A percentile compares a stretch with the other conserved stretches of the same genome.
These are phyloP conservation scores for Pseudodiploospora longispora DNA, from an alignment of 2,329 filamentous ascomycete species.

Conservation along the genomic window DNA sequence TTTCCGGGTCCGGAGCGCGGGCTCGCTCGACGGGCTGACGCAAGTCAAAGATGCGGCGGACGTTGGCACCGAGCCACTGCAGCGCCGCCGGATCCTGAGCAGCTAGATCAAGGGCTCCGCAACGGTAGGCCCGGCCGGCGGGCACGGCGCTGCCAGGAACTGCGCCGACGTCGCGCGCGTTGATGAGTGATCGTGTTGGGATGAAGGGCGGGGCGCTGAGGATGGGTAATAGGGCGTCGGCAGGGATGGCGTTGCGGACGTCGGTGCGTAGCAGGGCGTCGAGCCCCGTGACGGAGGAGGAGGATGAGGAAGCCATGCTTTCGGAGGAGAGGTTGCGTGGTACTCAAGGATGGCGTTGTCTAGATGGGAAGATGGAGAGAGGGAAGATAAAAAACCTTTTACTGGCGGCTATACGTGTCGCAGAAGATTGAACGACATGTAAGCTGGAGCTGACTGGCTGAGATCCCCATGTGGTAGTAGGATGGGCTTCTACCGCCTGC, in stretches of 20 bases:
- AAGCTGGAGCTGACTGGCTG: too few species aligned
- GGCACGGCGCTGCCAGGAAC: conserved; percentile 34
- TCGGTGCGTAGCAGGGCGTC: conserved; percentile 34
- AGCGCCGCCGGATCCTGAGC: conserved; percentile 20
- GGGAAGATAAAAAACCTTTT: too few species aligned
- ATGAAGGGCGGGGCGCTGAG: conserved; percentile 39
- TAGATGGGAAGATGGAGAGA: too few species aligned
- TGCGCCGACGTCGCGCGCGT: conserved; percentile 42
- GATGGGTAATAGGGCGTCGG: conserved; percentile 26
- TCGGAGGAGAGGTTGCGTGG: too few species aligned
- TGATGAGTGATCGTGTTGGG: conserved; percentile 38
- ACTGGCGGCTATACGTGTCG: too few species aligned
- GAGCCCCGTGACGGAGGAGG: conserved; percentile 17
- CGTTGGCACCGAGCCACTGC: conserved; percentile 27
- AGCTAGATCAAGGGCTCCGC: conserved; percentile 32
- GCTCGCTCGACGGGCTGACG: conserved; percentile 37
- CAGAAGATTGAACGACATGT: too few species aligned
- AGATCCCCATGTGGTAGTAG: too few species aligned
- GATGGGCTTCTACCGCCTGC: too few species aligned
- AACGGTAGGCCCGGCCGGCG: conserved; percentile 36
- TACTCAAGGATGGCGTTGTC: too few species aligned
- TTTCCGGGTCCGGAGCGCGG: conserved; percentile 32
- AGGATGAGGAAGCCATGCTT: background rate
- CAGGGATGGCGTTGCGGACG: conserved; percentile 29
- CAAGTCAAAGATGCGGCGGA: conserved; percentile 44